Base-by-base conservation (phyloP, 805 yeast species). In the Sugiyamaella smithiae region DNA sequence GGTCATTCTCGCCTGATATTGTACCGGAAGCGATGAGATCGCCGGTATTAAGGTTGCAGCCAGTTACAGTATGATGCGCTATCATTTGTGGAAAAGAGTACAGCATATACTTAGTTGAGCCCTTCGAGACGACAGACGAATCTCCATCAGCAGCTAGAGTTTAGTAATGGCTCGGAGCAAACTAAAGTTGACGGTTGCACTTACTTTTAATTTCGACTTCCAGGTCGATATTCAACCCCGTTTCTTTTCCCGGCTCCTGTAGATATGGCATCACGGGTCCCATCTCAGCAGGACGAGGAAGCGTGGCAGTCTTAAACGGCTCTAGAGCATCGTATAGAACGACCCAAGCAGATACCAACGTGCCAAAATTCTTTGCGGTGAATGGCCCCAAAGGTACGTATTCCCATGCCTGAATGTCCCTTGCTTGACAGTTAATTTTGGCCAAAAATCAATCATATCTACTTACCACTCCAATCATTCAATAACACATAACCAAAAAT, bases 361-460 rank as follows among this genome's bases (percentile, higher is more conserved):
- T 59, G 17, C 56, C 60, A 24, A 59, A 59, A 43, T 57, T 59
- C 47, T 59, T 59, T 2, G 58, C 54, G 11, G 57, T 43, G 43
- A 58, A 59, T 2, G 63, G 63, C 1, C 63, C 63, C 5, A 59
- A 55, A 3, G 63, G 63, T 7, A 57, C 58, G 25, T 55, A 57
- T 26, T 59, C 63, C 62, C 62, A 59, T 3, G 60, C 57, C 40
- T 59, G 63, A 25, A 59, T 43, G 29, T 59, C 63, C 35, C 63
- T 36, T 4, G 63, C 61, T 19, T 55, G 25, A 6, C 11, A 26
- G 20, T 28, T 26, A 14, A 40, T 24, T 14, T 26, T 8, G 20
- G 35, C 6, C 25, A 29, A 24, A 5, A 26, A 17, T 16, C 24
- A 36, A 19, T 8, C 6, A 14, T 7, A 8, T n/a, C 11, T 36